Percentiles rank a stretch among this genome's conserved stretches.
Conservation (phyloP, 2,329 filamentous ascomycete species). For the Mariannaea sp. region DNA sequence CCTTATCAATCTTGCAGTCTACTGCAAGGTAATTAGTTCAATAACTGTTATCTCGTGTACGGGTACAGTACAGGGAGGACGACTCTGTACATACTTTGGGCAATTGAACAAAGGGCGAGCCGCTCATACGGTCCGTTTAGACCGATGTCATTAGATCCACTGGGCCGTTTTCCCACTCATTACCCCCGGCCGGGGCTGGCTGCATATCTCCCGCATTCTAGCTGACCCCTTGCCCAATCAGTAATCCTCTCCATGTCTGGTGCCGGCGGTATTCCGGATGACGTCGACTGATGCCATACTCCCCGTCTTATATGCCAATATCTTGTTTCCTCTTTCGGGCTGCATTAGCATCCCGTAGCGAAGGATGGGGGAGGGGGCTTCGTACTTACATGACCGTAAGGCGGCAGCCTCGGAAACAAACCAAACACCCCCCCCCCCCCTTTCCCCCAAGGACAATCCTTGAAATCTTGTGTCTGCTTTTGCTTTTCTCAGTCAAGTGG, state of each 20-base stretch:
- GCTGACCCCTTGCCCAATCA: constrained; percentile 10
- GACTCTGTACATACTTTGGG: too few species aligned
- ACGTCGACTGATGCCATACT: constrained; percentile 7
- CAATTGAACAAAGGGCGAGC: too few species aligned
- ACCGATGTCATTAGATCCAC: constrained; percentile 26
- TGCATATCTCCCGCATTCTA: constrained; percentile 18
- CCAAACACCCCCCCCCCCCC: constrained; percentile 24
- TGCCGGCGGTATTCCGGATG: constrained; percentile 19
- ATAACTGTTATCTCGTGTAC: too few species aligned
- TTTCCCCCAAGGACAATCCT: constrained; percentile 2
- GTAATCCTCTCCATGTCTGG: constrained; percentile 14
- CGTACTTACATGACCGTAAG: constrained; percentile 6
- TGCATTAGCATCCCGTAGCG: constrained; percentile 5
- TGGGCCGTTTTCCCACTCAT: constrained; percentile 7
- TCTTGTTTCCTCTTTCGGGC: constrained; percentile 3
- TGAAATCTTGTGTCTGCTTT: too few species aligned
- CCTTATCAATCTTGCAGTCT: too few species aligned
- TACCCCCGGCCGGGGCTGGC: too few species aligned
- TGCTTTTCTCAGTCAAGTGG: constrained; percentile 6
- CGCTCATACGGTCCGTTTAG: constrained; percentile 35
- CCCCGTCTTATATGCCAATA: constrained; percentile 10
- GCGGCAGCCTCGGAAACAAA: constrained; percentile 11
- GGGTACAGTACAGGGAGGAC: too few species aligned
- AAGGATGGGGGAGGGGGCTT: too few species aligned
- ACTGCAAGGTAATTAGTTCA: too few species aligned